Evolutionary conservation across 148 eudicot species (phyloP).

Genomic region (Dianthus caryophyllus): DNA sequence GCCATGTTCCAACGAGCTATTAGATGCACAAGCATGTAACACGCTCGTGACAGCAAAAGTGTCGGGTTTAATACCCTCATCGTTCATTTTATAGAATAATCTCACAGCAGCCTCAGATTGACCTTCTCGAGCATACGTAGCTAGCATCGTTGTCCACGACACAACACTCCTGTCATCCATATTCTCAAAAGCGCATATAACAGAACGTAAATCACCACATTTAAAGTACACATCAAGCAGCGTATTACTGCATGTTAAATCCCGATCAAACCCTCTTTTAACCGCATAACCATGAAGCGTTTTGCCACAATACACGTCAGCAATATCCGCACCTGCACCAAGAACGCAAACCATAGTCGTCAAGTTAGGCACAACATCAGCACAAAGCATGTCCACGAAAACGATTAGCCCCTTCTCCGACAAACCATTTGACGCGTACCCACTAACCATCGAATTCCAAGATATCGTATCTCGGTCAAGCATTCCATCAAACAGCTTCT

Average conservation of each 20-base stretch:
- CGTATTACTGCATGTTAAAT: conserved; percentile 42
- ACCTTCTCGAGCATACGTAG: conserved; percentile 49
- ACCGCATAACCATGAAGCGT: conserved; percentile 45
- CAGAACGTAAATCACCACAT: conserved; percentile 42
- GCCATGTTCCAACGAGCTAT: conserved; percentile 43
- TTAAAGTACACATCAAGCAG: conserved; percentile 60
- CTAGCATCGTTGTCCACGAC: conserved; percentile 58
- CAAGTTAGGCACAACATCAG: conserved; percentile 37
- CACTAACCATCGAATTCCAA: conserved; percentile 78
- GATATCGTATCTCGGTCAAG: conserved; percentile 52
- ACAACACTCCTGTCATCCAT: conserved; percentile 48
- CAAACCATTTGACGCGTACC: conserved; percentile 42
- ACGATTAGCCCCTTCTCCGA: conserved; percentile 36
- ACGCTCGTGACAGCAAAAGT: conserved; percentile 41
- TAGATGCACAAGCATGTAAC: conserved; percentile 59
- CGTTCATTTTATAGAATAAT: conserved; percentile 49
- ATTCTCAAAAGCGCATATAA: conserved; percentile 32
- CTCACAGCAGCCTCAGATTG: conserved; percentile 37
- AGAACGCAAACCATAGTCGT: conserved; percentile 46
- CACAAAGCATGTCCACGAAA: conserved; percentile 40
- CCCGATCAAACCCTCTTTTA: conserved; percentile 36
- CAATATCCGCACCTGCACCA: conserved; percentile 39
- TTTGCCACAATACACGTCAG: conserved; percentile 22
- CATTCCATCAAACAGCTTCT: conserved; percentile 51
- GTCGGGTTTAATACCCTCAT: conserved; percentile 39